Conservation (phyloP, 23 red algal genomes). For the Gracilaria vermiculophylla region DNA sequence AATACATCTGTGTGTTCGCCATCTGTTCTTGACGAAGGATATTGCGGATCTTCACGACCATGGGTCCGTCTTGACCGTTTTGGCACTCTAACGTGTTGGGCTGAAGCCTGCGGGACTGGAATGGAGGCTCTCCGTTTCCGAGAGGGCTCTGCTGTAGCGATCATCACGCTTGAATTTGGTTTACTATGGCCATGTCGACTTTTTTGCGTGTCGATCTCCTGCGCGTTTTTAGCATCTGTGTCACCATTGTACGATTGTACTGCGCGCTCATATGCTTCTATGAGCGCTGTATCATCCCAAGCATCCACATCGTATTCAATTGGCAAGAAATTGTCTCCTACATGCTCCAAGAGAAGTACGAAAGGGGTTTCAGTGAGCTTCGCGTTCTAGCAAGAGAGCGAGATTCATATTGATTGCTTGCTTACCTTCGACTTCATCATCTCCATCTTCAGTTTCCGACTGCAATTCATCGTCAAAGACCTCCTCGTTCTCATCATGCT, state of each 20-base stretch:
- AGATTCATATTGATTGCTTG: neutral
- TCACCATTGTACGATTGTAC: neutral
- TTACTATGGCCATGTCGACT: neutral
- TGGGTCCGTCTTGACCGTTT: neutral
- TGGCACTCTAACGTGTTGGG: neutral
- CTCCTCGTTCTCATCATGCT: too few relatives aligned
- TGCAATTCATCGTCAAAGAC: too few relatives aligned
- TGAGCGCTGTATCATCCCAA: constrained; percentile 65
- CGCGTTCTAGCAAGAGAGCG: neutral
- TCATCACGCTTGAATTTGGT: neutral
- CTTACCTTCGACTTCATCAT: too few relatives aligned
- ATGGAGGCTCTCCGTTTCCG: neutral
- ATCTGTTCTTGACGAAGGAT: neutral
- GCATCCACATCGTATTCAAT: constrained; percentile 23
- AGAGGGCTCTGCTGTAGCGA: neutral
- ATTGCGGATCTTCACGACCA: neutral
- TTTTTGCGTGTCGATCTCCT: neutral
- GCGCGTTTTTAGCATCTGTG: neutral
- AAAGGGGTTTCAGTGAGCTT: neutral
- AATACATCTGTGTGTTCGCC: neutral
- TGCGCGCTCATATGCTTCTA: constrained; percentile 47
- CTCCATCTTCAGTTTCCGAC: too few relatives aligned
- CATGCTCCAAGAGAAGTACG: neutral
- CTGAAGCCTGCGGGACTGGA: neutral
- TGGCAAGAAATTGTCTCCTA: constrained; percentile 1